Base-by-base conservation (phyloP, 768 basidiomycete genomes). In the Suillus ampliporus region DNA sequence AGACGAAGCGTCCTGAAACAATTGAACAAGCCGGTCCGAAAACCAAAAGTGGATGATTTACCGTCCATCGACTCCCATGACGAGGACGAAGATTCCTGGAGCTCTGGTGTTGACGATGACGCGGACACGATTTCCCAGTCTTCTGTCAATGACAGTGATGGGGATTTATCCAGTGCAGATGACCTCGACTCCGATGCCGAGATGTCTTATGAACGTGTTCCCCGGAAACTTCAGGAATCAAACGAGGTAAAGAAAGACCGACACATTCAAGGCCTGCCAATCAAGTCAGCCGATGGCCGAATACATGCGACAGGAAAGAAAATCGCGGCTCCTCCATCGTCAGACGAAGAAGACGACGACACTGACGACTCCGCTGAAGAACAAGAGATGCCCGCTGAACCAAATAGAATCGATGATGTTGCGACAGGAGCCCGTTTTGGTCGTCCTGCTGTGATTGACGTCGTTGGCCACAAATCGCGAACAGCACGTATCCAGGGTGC, bases 371-470 rank as follows among this genome's bases (percentile, higher is more conserved):
- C 69, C 60, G 70, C 76, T 63, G 72, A 76, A 61, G 71, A 70
- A 9, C 75, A 76, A 58, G 65, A 72, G 17, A 63, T 66, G 8
- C 68, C 66, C 50, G 67, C 64, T 51, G 69, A 72, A 40, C 70
- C 67, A 43, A 71, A 67, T 23, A 73, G 66, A 57, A 77, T 84
- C 50, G 92, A 92, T 67, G 91, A 92, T 68, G 86, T 92, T 26
- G 79, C 92, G 9, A 94, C 92, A 9, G 94, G 92, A 14, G 89
- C 92, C 65, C 86, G 95, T 37, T 94, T 95, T 68, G 95, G 95
- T n/a, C 86, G 94, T 31, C 85, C 84, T 19, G 90, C 93, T 5
- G 87, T 97, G 14, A 76, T 86, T 35, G 89, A 90, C 65, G 82
- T 96, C 50, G 79, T 97, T 43, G 77, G 79, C 46, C 89, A 84